Percentiles rank a stretch among this genome's conserved stretches.
These are phyloP conservation scores for Exutisphaerella laricina DNA, from an alignment of 2,329 filamentous ascomycete genomes.

Conservation along the genomic window DNA sequence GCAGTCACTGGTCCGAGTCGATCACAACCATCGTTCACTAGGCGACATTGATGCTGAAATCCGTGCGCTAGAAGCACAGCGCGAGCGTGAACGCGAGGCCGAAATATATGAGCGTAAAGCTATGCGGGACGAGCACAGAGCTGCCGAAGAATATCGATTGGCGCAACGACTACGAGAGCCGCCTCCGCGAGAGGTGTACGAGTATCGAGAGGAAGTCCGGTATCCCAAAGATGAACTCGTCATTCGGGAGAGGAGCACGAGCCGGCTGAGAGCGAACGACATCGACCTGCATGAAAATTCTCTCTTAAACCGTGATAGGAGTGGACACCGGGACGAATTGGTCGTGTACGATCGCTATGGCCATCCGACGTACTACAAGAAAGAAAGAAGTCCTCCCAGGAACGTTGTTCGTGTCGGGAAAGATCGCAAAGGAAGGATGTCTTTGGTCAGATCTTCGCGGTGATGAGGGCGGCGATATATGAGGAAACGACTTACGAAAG, in stretches of 20 bases:
- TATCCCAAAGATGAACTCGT: background rate
- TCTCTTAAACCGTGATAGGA: constrained; percentile 11
- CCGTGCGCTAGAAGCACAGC: constrained; percentile 62
- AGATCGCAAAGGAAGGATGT: constrained; percentile 95
- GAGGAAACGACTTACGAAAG: too few species aligned
- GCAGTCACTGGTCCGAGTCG: constrained; percentile 15
- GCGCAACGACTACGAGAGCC: constrained; percentile 39
- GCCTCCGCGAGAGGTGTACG: constrained; percentile 43
- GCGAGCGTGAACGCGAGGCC: constrained; percentile 39
- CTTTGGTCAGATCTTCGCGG: constrained; percentile 67
- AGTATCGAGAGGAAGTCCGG: constrained; percentile 32
- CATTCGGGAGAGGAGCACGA: constrained; percentile 43
- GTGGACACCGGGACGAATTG: constrained; percentile 52
- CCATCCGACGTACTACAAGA: constrained; percentile 26
- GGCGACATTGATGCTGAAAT: constrained; percentile 69
- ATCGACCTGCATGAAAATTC: constrained; percentile 9
- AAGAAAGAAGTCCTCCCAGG: constrained; percentile 40
- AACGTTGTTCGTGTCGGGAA: constrained; percentile 69
- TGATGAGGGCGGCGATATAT: too few species aligned
- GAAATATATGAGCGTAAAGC: constrained; percentile 53
- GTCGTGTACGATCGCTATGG: constrained; percentile 38
- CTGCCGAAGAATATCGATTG: constrained; percentile 38
- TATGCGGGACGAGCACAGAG: background rate
- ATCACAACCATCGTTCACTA: constrained; percentile 36
- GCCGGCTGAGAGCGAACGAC: constrained; percentile 5